phyloP scores from a whole-genome alignment of 2,329 filamentous ascomycete genomes.

The Xylariaceae sp. region DNA sequence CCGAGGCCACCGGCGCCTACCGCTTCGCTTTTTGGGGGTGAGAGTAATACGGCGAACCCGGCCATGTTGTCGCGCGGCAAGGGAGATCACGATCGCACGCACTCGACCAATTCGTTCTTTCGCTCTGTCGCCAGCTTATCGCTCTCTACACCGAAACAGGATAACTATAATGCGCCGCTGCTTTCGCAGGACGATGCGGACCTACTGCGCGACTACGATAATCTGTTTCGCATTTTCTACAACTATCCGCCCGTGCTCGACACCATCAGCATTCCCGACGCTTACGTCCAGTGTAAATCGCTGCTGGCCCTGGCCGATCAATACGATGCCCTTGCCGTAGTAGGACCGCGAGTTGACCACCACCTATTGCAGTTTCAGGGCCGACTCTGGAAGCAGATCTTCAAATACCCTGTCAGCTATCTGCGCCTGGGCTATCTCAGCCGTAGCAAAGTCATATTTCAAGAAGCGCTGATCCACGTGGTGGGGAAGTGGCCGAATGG shows the following conservation, averaged over 20 bases:
- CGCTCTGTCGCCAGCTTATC: constrained; percentile 79
- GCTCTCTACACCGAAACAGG: constrained; percentile 41
- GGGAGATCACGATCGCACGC: constrained; percentile 46
- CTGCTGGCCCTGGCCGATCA: constrained; percentile 85
- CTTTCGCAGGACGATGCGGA: constrained; percentile 62
- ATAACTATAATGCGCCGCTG: constrained; percentile 40
- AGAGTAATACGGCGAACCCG: constrained; percentile 37
- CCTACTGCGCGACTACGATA: constrained; percentile 86
- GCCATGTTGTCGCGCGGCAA: constrained; percentile 47
- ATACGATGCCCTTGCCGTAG: constrained; percentile 84
- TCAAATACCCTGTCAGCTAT: constrained; percentile 91
- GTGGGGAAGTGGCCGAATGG: constrained; percentile 89
- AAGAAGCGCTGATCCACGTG: constrained; percentile 85
- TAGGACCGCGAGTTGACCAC: constrained; percentile 86
- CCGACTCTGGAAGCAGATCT: constrained; percentile 90
- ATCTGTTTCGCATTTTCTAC: constrained; percentile 93
- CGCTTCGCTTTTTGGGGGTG: constrained; percentile 53
- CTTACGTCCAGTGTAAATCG: constrained; percentile 90
- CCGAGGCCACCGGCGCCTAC: constrained; percentile 23
- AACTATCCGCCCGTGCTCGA: constrained; percentile 82
- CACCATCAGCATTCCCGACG: constrained; percentile 80
- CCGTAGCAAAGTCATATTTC: constrained; percentile 74
- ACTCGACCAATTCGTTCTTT: constrained; percentile 60
- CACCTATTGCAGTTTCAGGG: constrained; percentile 89
- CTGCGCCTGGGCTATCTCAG: constrained; percentile 84